Conservation (phyloP, 352 stramenopile species). For the Globisporangium barbulae region DNA sequence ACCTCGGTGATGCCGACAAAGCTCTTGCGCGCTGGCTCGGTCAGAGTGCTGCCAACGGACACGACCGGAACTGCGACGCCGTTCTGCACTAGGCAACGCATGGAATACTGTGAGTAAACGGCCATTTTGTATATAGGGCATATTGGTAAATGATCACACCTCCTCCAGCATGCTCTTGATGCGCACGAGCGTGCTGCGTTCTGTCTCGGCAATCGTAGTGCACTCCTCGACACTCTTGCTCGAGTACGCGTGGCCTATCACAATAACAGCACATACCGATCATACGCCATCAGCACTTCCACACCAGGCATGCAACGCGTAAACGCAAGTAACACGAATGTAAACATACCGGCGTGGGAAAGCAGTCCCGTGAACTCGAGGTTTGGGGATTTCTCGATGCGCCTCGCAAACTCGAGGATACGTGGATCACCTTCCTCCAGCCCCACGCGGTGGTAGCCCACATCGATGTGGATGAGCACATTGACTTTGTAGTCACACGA, state of each 20-base stretch:
- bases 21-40: constrained; percentile 50
- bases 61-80: constrained; percentile 53
- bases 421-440: constrained; percentile 53
- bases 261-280: not conserved
- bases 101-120: not conserved
- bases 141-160: constrained; percentile 13
- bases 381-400: constrained; percentile 44
- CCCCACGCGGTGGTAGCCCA: constrained; percentile 73
- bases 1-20: constrained; percentile 74
- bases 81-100: constrained; percentile 19
- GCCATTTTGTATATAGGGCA: not conserved
- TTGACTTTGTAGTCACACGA: constrained; percentile 37
- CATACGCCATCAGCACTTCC: not conserved
- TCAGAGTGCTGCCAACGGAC: constrained; percentile 65
- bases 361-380: constrained; percentile 60
- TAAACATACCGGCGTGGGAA: constrained; percentile 45
- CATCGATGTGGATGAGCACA: constrained; percentile 71
- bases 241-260: constrained; percentile 51
- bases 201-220: constrained; percentile 46
- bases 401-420: constrained; percentile 45
- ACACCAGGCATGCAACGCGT: not conserved
- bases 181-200: constrained; percentile 60
- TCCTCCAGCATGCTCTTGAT: constrained; percentile 53
- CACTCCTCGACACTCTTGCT: constrained; percentile 53
- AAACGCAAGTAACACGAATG: not conserved